Evolutionary conservation across 2,329 filamentous ascomycete species (phyloP).

Genomic region (Alternaria atra): DNA sequence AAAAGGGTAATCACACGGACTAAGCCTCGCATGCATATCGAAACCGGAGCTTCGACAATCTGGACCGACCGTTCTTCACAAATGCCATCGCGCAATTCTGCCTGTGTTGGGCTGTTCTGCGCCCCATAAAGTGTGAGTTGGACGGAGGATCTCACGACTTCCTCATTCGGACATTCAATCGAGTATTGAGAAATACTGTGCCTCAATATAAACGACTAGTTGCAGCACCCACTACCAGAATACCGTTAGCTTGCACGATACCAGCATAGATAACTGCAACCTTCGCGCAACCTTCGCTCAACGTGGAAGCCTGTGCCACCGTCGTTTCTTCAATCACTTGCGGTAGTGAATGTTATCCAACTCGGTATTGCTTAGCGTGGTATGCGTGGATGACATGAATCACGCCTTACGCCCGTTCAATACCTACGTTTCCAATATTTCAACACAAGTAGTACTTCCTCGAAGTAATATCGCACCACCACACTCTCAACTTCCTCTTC

Average conservation of each 20-base stretch:
- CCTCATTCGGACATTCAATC: background rate
- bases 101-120: background rate
- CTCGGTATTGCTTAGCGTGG: background rate
- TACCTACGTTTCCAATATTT: background rate
- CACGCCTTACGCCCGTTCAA: background rate
- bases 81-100: background rate
- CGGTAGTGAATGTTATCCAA: background rate
- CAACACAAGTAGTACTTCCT: background rate
- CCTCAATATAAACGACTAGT: background rate
- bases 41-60: background rate
- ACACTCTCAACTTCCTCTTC: background rate
- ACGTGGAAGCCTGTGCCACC: background rate
- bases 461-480: background rate
- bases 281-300: background rate
- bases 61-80: background rate
- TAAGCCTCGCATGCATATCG: background rate
- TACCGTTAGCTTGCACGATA: background rate
- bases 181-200: background rate
- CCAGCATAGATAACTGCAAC: background rate
- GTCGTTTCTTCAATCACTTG: background rate
- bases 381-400: background rate
- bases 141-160: conserved; percentile 1
- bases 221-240: background rate
- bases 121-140: background rate
- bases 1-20: background rate